These are phyloP conservation scores for Canna indica DNA, from an alignment of 176 grass and related monocot species.

Conservation along the genomic window DNA sequence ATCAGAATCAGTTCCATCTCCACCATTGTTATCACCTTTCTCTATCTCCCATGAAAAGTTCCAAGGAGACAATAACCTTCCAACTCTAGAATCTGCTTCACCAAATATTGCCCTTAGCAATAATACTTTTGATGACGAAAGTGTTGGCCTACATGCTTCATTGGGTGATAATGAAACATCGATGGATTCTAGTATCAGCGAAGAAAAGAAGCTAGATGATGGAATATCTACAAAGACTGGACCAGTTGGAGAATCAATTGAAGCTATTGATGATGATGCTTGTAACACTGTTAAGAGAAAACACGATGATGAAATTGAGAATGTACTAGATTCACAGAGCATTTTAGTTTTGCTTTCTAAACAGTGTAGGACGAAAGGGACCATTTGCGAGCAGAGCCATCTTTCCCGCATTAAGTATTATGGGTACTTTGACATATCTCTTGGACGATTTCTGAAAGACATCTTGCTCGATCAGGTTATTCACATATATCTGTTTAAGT, in stretches of 20 bases:
- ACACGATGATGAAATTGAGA: slow-evolving; percentile 4
- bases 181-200: not conserved
- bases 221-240: not conserved
- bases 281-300: not conserved
- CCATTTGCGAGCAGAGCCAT: slow-evolving; percentile 51
- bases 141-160: not conserved
- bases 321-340: slow-evolving; percentile 53
- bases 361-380: slow-evolving; percentile 61
- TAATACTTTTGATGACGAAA: not conserved
- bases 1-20: not conserved
- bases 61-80: not conserved
- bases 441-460: slow-evolving; percentile 66
- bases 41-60: not conserved
- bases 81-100: not conserved
- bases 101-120: not conserved
- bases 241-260: not conserved
- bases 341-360: slow-evolving; percentile 77
- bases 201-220: slow-evolving; percentile 14
- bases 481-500: not conserved
- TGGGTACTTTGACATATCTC: slow-evolving; percentile 63
- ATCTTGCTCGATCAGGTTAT: slow-evolving; percentile 59
- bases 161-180: not conserved
- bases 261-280: not conserved
- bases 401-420: slow-evolving; percentile 76
- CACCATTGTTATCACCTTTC: not conserved